A percentile compares a stretch with the other conserved stretches of the same genome.
phyloP scores from a whole-genome alignment of 78 protist species.

The Salpingoeca rosetta region DNA sequence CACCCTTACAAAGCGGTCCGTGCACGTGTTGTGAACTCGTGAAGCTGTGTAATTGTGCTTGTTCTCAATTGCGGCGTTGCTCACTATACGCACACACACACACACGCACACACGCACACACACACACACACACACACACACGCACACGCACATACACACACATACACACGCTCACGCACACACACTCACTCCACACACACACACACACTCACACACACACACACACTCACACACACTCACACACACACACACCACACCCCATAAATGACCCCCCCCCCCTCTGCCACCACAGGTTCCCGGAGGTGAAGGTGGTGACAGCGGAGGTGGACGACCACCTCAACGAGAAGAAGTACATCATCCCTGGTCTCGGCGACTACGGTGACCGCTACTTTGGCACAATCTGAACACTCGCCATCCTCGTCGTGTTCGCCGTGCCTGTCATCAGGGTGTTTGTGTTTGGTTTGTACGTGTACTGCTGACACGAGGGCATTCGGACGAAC shows the following conservation, averaged over 20 bases:
- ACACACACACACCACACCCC: too few species aligned
- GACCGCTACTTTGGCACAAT: constrained; percentile 50
- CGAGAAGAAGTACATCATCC: constrained; percentile 32
- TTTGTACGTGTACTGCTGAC: background rate
- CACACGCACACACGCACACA: too few species aligned
- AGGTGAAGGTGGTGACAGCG: background rate
- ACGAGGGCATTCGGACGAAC: background rate
- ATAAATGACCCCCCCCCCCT: too few species aligned
- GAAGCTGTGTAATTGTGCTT: too few species aligned
- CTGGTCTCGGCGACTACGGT: constrained; percentile 68
- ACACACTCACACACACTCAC: too few species aligned
- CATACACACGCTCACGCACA: too few species aligned
- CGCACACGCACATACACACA: too few species aligned
- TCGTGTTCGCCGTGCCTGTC: background rate
- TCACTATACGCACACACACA: too few species aligned
- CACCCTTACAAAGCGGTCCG: background rate
- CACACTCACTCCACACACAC: too few species aligned
- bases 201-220: too few species aligned
- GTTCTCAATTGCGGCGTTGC: too few species aligned
- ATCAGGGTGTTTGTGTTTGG: background rate
- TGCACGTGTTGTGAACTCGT: background rate
- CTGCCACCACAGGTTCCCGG: constrained; percentile 8
- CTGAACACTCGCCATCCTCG: background rate
- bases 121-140: too few species aligned
- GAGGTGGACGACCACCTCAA: constrained; percentile 28